These are phyloP conservation scores for Botryosphaeria dothidea DNA, from an alignment of 2,329 filamentous ascomycete genomes.

Conservation along the genomic window DNA sequence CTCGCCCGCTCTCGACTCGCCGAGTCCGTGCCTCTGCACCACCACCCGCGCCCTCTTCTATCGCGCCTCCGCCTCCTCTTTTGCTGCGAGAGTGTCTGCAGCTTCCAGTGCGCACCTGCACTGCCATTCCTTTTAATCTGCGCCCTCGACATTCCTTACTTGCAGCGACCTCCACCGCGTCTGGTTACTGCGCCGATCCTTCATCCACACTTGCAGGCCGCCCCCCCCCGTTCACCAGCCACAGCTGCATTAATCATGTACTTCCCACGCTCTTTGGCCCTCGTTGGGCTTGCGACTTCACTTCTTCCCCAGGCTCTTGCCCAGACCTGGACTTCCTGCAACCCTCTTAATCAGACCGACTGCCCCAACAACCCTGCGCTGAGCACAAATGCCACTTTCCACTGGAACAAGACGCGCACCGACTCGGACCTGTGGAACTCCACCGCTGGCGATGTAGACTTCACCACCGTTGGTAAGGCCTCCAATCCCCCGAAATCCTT, in stretches of 20 bases:
- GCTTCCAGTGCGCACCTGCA: constrained; percentile 12
- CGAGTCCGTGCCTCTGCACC: constrained; percentile 7
- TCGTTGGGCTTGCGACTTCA: constrained; percentile 37
- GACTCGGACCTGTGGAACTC: constrained; percentile 61
- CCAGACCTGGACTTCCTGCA: constrained; percentile 77
- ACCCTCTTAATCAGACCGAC: constrained; percentile 67
- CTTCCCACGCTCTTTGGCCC: constrained; percentile 28
- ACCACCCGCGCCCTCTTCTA: constrained; percentile 15
- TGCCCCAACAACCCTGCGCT: constrained; percentile 75
- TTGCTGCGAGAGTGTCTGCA: constrained; percentile 8
- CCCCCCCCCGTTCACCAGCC: constrained; percentile 13
- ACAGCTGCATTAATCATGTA: constrained; percentile 16
- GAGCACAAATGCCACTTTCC: constrained; percentile 55
- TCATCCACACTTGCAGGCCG: background rate
- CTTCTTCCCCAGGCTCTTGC: constrained; percentile 55
- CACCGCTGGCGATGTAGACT: constrained; percentile 65
- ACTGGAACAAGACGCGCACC: constrained; percentile 55
- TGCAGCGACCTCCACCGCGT: background rate
- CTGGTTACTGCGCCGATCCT: constrained; percentile 12
- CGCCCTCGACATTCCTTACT: constrained; percentile 8
- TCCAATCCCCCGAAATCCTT: background rate
- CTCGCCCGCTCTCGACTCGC: constrained; percentile 2
- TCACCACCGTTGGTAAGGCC: constrained; percentile 47
- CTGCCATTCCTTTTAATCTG: constrained; percentile 13
- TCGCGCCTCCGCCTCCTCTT: constrained; percentile 11